A percentile compares a stretch with the other conserved stretches of the same genome.
phyloP scores from a whole-genome alignment of 1,284 basidiomycete species.

The Austropuccinia psidii region DNA sequence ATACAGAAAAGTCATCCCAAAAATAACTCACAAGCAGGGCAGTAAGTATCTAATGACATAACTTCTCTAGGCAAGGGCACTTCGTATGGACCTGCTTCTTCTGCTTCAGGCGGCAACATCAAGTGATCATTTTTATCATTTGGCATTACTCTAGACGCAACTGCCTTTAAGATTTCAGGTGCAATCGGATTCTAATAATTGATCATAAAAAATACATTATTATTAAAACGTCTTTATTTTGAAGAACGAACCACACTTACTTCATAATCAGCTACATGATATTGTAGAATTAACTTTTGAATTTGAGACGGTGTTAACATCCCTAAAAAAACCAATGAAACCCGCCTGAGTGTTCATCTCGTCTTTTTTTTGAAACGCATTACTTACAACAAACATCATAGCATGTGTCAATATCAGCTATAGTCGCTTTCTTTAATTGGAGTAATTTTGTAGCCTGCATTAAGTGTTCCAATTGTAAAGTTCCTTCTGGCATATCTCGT shows the following conservation, averaged over 20 bases:
- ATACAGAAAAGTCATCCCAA: not conserved
- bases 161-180: conserved; percentile 90
- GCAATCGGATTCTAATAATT: conserved; percentile 76
- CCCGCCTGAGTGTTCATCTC: not conserved
- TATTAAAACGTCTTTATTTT: too few relatives aligned
- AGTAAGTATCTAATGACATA: conserved; percentile 38
- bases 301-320: conserved; percentile 99
- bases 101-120: conserved; percentile 83
- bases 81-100: conserved; percentile 88
- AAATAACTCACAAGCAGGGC: conserved; percentile 35
- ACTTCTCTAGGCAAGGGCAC: conserved; percentile 59
- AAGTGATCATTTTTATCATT: conserved; percentile 94
- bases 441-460: conserved; percentile 99
- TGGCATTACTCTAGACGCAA: conserved; percentile 82
- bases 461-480: conserved; percentile 92
- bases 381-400: conserved; percentile 37
- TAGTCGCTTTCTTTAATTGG: conserved; percentile 87
- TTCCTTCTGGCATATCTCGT: conserved; percentile 92
- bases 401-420: conserved; percentile 38
- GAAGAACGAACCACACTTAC: conserved; percentile 50
- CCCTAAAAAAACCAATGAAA: conserved; percentile 77
- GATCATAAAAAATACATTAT: not conserved
- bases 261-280: conserved; percentile 98
- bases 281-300: conserved; percentile 95
- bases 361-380: not conserved